Base-by-base conservation (phyloP, 2,329 filamentous ascomycete genomes). In the Furcasterigmium furcatum region DNA sequence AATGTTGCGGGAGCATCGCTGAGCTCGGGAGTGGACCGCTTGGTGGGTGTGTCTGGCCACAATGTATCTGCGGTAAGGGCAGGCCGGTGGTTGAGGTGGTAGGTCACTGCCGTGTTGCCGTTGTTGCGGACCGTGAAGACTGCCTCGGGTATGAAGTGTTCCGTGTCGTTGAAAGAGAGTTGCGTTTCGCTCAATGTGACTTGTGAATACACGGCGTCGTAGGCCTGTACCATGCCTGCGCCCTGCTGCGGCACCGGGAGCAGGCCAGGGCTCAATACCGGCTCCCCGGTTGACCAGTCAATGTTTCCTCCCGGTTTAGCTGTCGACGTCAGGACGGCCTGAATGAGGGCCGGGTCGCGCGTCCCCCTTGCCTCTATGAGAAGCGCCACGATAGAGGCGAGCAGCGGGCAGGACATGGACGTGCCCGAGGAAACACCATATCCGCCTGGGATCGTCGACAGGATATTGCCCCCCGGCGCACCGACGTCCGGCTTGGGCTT, bases 81-180 rank as follows among this genome's bases (percentile, higher is more conserved):
- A 1, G 72, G 70, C 3, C 71, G 60, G 48, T 81, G 69, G 10
- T 67, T 68, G 12, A 85, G 61, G 5, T 66, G 64, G 61, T 82
- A 83, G 6, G 72, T 75, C 38, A 79, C 59, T 1, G 67, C 57
- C 16, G 67, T 63, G 13, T 61, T 61, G 34, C 74, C 77, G 7
- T 67, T 65, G 63, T 85, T 85, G 52, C 61, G 70, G 48, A 85
- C 67, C 20, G 67, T 73, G 55, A 85, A 81, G 49, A 72, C 71
- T 27, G 72, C 64, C 2, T 64, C 65, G 7, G 67, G 60, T 27
- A 62, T 58, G 48, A 82, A 74, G 65, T 84, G 60, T 51, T 78
- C 76, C 0, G 80, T 82, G 57, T 85, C 82, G 56, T 85, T 85
- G 63, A 85, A 84, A 4, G 77, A 73, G 12, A 86, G 62, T 55